Base-by-base conservation (phyloP, 345 rosid species). In the Carallia pectinifolia region DNA sequence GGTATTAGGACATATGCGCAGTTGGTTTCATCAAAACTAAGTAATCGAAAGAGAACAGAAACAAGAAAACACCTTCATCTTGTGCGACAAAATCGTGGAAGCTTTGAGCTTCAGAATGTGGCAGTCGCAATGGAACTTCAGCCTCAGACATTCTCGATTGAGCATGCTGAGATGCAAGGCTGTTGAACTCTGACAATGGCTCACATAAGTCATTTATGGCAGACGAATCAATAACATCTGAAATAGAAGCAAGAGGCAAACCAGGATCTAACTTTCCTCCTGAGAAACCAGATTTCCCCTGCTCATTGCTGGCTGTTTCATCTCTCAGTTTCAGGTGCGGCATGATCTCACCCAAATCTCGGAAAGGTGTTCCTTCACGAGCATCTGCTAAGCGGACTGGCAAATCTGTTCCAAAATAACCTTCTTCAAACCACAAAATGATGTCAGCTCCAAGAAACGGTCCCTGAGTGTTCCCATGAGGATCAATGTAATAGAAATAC, bases 401-500 rank as follows among this genome's bases (percentile, higher is more conserved):
- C 75, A 93, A 85, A 71, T 93, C 97, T 39, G 84, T 80, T 38
- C 94, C 96, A 79, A 93, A 93, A 80, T 89, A 93, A 1, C 97
- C 98, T 81, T 93, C 94, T 68, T 87, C 94, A 82, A 88, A 86
- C 98, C 98, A 93, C 44, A 84, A 79, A 55, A 91, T 80, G 69
- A 93, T 88, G 79, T 91, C 96, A 37, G 86, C 75, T 63, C 96
- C 96, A 62, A 82, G 76, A 71, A 86, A 91, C 12, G 97, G 98
- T 69, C 97, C 98, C 84, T 93, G 96, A 62, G 83, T 82, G 36
- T 69, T 83, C 63, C 96, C 94, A 76, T 88, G 90, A 76, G 98
- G 98, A 86, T 93, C 97, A 74, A 88, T 80, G 77, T 93, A 93
- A 77, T 62, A 83, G 76, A 94, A 85, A 80, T 72, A 85, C 58